Conservation (phyloP, 345 rosid species). For the Reutealis trisperma region DNA sequence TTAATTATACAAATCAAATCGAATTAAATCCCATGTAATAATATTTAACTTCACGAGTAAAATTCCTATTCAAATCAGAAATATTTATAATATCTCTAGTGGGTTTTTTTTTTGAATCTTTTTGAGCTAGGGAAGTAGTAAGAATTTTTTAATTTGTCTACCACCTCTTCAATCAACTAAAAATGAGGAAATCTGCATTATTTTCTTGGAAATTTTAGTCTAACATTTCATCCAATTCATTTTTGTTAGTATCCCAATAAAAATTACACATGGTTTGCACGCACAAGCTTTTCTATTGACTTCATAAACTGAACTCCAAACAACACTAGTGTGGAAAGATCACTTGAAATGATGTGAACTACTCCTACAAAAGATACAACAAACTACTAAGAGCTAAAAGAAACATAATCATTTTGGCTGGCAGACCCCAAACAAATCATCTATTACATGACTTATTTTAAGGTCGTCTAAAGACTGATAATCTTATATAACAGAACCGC, state of each 20-base stretch:
- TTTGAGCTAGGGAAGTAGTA: too few relatives aligned
- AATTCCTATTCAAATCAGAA: too few relatives aligned
- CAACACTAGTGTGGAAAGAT: not conserved
- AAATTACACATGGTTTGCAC: not conserved
- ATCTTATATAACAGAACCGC: conserved; percentile 7
- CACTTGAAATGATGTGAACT: not conserved
- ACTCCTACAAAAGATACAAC: conserved; percentile 8
- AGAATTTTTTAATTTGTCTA: not conserved
- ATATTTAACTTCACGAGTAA: too few relatives aligned
- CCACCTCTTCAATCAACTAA: not conserved
- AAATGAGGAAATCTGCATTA: not conserved
- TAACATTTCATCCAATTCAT: not conserved
- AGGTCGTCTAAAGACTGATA: not conserved
- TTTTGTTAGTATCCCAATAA: not conserved
- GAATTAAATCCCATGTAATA: too few relatives aligned
- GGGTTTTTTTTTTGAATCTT: too few relatives aligned
- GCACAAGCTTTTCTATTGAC: not conserved
- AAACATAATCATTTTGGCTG: not conserved
- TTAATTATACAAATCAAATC: too few relatives aligned
- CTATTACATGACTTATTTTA: not conserved
- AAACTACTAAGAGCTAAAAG: not conserved
- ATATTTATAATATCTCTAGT: too few relatives aligned
- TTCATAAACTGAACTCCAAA: not conserved
- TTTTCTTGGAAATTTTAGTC: not conserved
- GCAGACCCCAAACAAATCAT: not conserved